Percentiles rank a stretch among this genome's conserved stretches.
These are phyloP conservation scores for Spergularia bocconei DNA, from an alignment of 148 eudicot genomes.

Conservation along the genomic window DNA sequence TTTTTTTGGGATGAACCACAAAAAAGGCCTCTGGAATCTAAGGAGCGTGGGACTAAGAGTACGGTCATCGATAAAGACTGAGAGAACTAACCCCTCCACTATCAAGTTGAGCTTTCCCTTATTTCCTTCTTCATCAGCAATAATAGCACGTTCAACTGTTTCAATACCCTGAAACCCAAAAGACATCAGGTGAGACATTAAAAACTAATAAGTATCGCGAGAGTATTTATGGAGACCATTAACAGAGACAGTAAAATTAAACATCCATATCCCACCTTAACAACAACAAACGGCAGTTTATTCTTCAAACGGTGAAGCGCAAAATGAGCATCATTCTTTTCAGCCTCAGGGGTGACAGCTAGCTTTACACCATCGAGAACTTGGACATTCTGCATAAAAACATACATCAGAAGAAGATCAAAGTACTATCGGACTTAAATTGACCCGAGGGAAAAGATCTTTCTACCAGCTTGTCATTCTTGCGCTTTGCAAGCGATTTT, in stretches of 20 bases:
- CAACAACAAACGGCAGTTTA: slow-evolving; percentile 64
- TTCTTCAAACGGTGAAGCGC: slow-evolving; percentile 53
- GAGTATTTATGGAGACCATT: neutral
- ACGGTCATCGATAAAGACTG: neutral
- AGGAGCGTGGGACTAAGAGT: neutral
- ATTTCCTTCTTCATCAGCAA: slow-evolving; percentile 42
- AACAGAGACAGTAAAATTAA: neutral
- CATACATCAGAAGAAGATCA: slow-evolving; percentile 17
- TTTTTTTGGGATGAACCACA: neutral
- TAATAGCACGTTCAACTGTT: slow-evolving; percentile 72
- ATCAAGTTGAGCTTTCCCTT: slow-evolving; percentile 53
- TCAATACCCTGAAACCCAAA: slow-evolving; percentile 63
- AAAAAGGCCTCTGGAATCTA: neutral
- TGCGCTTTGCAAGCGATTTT: slow-evolving; percentile 30
- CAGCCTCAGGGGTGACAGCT: slow-evolving; percentile 43
- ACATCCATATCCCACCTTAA: slow-evolving; percentile 53
- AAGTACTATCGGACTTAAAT: slow-evolving; percentile 1
- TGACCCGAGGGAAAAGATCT: neutral
- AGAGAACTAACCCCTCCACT: slow-evolving; percentile 81
- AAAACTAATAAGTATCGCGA: neutral
- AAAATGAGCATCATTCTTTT: slow-evolving; percentile 55
- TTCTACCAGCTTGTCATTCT: slow-evolving; percentile 31
- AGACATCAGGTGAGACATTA: neutral
- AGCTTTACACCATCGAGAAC: slow-evolving; percentile 53
- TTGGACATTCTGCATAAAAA: slow-evolving; percentile 55